These are phyloP conservation scores for Eucalyptus pauciflora DNA, from an alignment of 345 rosid species.

Conservation along the genomic window DNA sequence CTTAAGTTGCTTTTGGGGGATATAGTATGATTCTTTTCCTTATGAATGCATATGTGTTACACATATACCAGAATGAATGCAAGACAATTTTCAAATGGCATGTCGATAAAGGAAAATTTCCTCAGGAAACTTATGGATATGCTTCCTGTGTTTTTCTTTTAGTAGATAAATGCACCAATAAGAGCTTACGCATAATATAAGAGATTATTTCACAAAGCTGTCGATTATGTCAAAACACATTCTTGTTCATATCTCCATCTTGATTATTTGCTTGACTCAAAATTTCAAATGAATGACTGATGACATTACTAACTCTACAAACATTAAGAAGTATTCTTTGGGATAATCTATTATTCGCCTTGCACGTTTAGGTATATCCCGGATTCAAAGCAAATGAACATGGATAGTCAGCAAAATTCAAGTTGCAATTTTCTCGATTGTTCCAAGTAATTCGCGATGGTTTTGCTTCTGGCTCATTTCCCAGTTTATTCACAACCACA, in stretches of 20 bases:
- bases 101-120: neutral
- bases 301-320: neutral
- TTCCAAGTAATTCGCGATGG: neutral
- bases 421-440: neutral
- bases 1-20: neutral
- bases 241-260: neutral
- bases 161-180: neutral
- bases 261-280: neutral
- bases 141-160: neutral
- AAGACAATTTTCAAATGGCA: neutral
- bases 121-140: neutral
- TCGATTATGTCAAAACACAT: neutral
- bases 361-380: too few relatives aligned
- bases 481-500: neutral
- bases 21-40: neutral
- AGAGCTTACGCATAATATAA: neutral
- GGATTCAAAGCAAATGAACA: neutral
- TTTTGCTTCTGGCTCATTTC: neutral
- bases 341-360: too few relatives aligned
- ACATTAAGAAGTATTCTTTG: too few relatives aligned
- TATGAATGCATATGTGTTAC: neutral
- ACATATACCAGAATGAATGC: neutral
- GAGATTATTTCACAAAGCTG: neutral
- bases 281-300: neutral
- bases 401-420: neutral